Base-by-base conservation (phyloP, 345 rosid species). In the Melaleuca alternifolia region DNA sequence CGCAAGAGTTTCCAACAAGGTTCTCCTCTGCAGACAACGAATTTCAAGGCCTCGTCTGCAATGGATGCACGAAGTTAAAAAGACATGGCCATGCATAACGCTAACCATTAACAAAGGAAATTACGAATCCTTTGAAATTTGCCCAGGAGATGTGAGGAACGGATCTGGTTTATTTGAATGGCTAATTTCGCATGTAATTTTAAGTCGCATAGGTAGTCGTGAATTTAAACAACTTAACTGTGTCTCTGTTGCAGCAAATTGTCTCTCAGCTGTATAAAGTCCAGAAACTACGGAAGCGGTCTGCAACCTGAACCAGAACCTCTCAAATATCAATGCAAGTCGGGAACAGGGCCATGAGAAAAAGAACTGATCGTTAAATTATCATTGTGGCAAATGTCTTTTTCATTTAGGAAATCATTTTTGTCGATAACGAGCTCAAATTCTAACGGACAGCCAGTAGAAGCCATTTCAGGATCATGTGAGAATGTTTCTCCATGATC, bases 1-100 rank as follows among this genome's bases (percentile, higher is more conserved):
- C 6, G 83, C 93, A 23, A 94, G 91, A 53, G 93, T 85, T 88
- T 94, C 96, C 84, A 96, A 30, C 89, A 96, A 53, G 46, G 88
- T 7, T 76, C 87, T 89, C 90, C 98, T 96, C 85, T 85, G 90
- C 50, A 92, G 86, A 85, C 96, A 92, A 44, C 95, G 85, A 50
- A 91, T 56, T 86, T 94, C 98, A 26, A 85, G 86, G 26, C 87
- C 93, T 76, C 33, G 28, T 65, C 82, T 65, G 82, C 50, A 6
- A 84, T 53, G 41, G 59, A 53, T 26, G 28, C 13, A 0, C 76
- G 24, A 56, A 8, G 33, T 37, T 1, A 37, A 54, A 83, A 9
- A 12, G 37, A 24, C 50, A 84, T 23, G 71, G 71, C 26, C 33
- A 41, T 84, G 7, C 16, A 37, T 13, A 30, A 51, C 21, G 53